phyloP scores from a whole-genome alignment of 2,329 filamentous ascomycete genomes.

The Colletotrichum sp. region DNA sequence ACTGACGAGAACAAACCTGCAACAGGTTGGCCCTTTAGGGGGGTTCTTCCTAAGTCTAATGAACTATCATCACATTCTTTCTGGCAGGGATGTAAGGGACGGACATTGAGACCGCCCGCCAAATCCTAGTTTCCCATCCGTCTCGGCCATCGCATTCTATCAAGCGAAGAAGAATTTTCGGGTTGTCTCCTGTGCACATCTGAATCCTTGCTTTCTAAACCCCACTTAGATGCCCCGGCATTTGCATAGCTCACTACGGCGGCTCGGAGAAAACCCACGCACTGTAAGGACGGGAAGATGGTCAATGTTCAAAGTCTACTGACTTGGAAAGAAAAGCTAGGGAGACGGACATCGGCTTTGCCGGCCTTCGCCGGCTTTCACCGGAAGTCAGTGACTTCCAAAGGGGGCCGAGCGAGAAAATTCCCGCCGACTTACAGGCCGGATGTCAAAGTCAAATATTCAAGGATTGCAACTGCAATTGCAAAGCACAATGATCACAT shows the following conservation, averaged over 20 bases:
- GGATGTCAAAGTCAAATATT: background rate
- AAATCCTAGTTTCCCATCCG: background rate
- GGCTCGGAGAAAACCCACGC: background rate
- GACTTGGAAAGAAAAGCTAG: background rate
- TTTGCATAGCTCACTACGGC: background rate
- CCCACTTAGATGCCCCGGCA: background rate
- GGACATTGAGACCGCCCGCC: background rate
- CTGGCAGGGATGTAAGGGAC: background rate
- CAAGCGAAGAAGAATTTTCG: background rate
- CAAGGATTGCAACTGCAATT: background rate
- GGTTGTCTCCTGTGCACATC: background rate
- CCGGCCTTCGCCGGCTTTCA: background rate
- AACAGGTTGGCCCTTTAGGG: background rate
- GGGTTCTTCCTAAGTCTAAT: background rate
- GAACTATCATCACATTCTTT: background rate
- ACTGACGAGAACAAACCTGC: background rate
- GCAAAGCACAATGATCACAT: background rate
- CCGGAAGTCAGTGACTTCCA: background rate
- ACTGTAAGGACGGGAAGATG: background rate
- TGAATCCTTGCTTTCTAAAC: background rate
- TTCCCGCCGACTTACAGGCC: background rate
- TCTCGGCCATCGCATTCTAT: background rate
- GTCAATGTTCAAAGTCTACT: background rate
- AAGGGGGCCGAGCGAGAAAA: background rate
- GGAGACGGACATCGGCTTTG: background rate